These are phyloP conservation scores for Schizophyllum commune DNA, from an alignment of 1,284 basidiomycete species.

Conservation along the genomic window DNA sequence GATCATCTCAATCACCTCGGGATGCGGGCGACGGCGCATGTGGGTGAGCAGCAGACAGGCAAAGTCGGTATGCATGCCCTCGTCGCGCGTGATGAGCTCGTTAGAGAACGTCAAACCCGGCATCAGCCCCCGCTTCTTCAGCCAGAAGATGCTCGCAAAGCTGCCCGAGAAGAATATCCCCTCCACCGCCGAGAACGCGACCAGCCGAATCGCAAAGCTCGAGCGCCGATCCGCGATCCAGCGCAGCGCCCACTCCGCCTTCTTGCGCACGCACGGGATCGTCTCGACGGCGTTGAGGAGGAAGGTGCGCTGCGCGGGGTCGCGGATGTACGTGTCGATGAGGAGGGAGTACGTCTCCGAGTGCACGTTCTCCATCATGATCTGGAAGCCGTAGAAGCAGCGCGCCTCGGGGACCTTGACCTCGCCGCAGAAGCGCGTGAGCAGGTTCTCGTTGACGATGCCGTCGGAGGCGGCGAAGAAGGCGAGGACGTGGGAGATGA, in stretches of 20 bases:
- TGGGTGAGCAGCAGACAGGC: constrained; percentile 7
- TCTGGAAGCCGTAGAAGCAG: constrained; percentile 71
- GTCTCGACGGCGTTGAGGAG: constrained; percentile 24
- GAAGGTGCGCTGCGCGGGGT: constrained; percentile 7
- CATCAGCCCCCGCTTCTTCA: constrained; percentile 16
- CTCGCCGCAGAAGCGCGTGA: constrained; percentile 59
- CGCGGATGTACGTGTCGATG: constrained; percentile 43
- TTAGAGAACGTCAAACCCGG: constrained; percentile 13
- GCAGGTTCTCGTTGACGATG: constrained; percentile 70
- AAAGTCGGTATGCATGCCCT: constrained; percentile 12
- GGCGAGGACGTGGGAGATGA: constrained; percentile 1
- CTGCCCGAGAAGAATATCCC: constrained; percentile 26
- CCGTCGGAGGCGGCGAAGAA: constrained; percentile 52
- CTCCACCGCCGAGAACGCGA: constrained; percentile 66
- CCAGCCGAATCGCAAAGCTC: constrained; percentile 55
- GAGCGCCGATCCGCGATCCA: constrained; percentile 55
- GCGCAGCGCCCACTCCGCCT: constrained; percentile 56
- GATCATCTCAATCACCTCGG: constrained; percentile 53
- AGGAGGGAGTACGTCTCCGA: constrained; percentile 68
- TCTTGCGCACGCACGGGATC: constrained; percentile 50
- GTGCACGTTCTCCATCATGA: constrained; percentile 68
- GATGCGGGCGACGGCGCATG: constrained; percentile 36
- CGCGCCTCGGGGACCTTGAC: constrained; percentile 63
- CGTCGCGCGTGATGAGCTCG: constrained; percentile 16
- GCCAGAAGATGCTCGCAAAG: constrained; percentile 16